Percentiles rank a stretch among this genome's conserved stretches.
phyloP scores from a whole-genome alignment of 2,329 filamentous ascomycete species.

The Ascocoryne sarcoides region DNA sequence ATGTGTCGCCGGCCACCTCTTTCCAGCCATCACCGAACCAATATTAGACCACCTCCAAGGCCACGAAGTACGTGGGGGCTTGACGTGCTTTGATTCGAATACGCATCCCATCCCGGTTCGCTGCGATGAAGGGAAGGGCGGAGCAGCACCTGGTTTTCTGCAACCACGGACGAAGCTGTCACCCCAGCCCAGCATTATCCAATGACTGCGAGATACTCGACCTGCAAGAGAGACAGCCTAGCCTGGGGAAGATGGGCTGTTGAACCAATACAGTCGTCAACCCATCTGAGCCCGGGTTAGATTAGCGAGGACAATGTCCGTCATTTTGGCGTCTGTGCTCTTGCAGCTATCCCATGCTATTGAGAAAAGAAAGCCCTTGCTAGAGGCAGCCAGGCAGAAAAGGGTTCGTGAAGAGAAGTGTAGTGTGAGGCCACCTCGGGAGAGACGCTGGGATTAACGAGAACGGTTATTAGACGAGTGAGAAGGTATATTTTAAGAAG shows the following conservation, averaged over 20 bases:
- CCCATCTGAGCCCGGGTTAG: constrained; percentile 9
- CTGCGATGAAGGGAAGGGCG: too few relatives aligned
- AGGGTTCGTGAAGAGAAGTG: too few relatives aligned
- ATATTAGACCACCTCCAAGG: too few relatives aligned
- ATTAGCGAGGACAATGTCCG: constrained; percentile 19
- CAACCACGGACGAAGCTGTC: background rate
- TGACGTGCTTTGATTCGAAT: too few relatives aligned
- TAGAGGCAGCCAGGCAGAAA: too few relatives aligned
- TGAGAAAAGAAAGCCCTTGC: constrained; percentile 9
- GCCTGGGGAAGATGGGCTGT: constrained; percentile 3
- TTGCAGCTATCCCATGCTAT: constrained; percentile 12
- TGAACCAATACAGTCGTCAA: too few relatives aligned
- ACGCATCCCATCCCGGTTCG: too few relatives aligned
- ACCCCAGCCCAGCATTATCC: background rate
- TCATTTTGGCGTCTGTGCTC: constrained; percentile 17
- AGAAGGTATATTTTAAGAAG: too few relatives aligned
- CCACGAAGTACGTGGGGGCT: too few relatives aligned
- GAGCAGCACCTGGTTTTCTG: background rate
- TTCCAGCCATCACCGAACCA: background rate
- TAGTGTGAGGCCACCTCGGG: too few relatives aligned
- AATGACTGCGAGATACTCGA: background rate
- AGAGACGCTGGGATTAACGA: too few relatives aligned
- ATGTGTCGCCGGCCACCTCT: background rate
- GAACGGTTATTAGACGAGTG: too few relatives aligned
- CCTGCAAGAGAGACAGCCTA: background rate